Evolutionary conservation across 495 filamentous ascomycete species (phyloP).

Genomic region (Penicillium canariense): DNA sequence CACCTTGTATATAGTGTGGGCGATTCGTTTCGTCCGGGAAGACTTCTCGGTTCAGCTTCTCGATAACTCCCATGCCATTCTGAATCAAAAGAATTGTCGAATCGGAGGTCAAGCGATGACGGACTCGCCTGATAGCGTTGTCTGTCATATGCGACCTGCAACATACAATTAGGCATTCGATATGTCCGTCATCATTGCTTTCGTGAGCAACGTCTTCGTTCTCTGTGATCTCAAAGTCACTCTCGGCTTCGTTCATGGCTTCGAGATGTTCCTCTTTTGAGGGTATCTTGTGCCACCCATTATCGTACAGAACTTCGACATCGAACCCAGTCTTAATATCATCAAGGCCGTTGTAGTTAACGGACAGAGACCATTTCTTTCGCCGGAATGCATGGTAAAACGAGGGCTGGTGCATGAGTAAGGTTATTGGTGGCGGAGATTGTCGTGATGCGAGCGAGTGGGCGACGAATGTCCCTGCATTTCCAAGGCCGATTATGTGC

Average conservation of each 20-base stretch:
- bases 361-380: conserved; percentile 29
- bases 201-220: conserved; percentile 6
- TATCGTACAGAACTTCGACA: conserved; percentile 28
- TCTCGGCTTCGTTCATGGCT: conserved; percentile 5
- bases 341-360: conserved; percentile 38
- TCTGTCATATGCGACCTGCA: conserved; percentile 57
- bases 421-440: conserved; percentile 58
- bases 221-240: too few relatives aligned
- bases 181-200: conserved; percentile 38
- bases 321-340: conserved; percentile 45
- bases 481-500: conserved; percentile 59
- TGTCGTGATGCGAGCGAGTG: conserved; percentile 55
- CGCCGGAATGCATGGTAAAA: conserved; percentile 28
- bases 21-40: conserved; percentile 63
- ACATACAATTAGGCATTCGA: conserved; percentile 76
- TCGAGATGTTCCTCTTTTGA: conserved; percentile 26
- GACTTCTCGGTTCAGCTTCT: conserved; percentile 63
- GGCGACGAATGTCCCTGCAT: conserved; percentile 58
- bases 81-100: conserved; percentile 81
- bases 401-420: conserved; percentile 47
- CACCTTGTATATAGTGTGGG: conserved; percentile 73
- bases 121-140: conserved; percentile 54
- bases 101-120: conserved; percentile 61
- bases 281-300: conserved; percentile 33
- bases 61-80: conserved; percentile 77